phyloP scores from a whole-genome alignment of 805 yeast species.

The Kuraishia borneana region DNA sequence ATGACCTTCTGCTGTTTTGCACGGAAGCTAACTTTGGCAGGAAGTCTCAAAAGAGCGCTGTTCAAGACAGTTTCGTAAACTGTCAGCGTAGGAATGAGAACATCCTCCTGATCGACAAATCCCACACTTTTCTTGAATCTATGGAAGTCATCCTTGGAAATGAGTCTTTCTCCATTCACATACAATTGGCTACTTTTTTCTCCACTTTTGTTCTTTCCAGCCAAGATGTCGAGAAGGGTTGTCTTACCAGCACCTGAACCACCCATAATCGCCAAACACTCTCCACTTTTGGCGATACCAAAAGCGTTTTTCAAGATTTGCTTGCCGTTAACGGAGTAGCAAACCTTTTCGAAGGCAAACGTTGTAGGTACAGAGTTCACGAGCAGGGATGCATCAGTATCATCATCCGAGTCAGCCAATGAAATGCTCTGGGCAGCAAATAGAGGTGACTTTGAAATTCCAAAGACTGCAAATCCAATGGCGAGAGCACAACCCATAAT shows the following conservation, averaged over 20 bases:
- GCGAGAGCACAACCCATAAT: slow-evolving; percentile 30
- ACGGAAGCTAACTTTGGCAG: slow-evolving; percentile 61
- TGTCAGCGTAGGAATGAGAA: slow-evolving; percentile 80
- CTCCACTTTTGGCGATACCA: slow-evolving; percentile 79
- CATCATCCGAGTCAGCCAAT: slow-evolving; percentile 18
- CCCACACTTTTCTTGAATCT: slow-evolving; percentile 67
- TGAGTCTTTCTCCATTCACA: slow-evolving; percentile 56
- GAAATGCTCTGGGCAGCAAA: slow-evolving; percentile 24
- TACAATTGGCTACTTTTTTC: slow-evolving; percentile 50
- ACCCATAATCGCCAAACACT: slow-evolving; percentile 93
- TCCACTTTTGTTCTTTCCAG: slow-evolving; percentile 81
- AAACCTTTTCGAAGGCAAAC: slow-evolving; percentile 63
- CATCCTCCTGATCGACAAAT: slow-evolving; percentile 94
- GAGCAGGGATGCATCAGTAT: slow-evolving; percentile 25
- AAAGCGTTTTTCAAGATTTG: slow-evolving; percentile 50
- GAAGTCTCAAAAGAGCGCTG: slow-evolving; percentile 82
- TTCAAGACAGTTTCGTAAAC: slow-evolving; percentile 93
- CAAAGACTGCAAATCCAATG: slow-evolving; percentile 30
- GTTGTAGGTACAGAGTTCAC: slow-evolving; percentile 55
- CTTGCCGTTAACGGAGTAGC: slow-evolving; percentile 44
- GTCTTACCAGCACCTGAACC: slow-evolving; percentile 99
- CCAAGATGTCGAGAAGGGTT: slow-evolving; percentile 82
- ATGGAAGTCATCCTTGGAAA: slow-evolving; percentile 15
- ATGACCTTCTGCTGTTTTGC: slow-evolving; percentile 71
- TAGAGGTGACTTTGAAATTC: slow-evolving; percentile 50